phyloP scores from a whole-genome alignment of 179 eudicot species.

The Patellifolia procumbens region DNA sequence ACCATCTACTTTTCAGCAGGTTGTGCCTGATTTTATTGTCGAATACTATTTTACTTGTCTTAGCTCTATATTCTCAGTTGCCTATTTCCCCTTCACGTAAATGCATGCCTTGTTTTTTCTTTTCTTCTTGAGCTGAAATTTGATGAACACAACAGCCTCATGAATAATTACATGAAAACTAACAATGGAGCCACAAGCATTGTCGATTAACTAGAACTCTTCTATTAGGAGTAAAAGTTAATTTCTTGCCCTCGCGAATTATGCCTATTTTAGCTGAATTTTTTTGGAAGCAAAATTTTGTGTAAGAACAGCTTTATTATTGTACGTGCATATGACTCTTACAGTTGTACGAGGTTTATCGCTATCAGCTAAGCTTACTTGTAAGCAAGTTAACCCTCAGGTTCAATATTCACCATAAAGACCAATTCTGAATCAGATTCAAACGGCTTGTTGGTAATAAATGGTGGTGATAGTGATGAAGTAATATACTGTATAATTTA shows the following conservation, averaged over 20 bases:
- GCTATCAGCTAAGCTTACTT: background rate
- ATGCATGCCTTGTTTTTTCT: background rate
- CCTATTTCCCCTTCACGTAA: background rate
- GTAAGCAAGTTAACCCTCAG: background rate
- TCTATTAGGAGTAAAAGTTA: background rate
- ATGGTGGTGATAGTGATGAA: too few species aligned
- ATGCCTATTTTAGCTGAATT: background rate
- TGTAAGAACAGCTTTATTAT: background rate
- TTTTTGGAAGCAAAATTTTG: too few species aligned
- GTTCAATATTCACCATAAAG: background rate
- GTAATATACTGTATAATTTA: too few species aligned
- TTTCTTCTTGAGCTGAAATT: too few species aligned
- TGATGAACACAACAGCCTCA: background rate
- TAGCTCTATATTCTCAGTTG: background rate
- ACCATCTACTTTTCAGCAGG: too few species aligned
- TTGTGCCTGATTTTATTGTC: too few species aligned
- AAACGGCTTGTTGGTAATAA: too few species aligned
- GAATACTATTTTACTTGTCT: background rate
- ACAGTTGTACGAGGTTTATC: background rate
- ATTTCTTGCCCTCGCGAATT: background rate
- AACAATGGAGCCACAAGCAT: background rate
- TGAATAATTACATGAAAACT: background rate
- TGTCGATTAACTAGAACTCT: background rate
- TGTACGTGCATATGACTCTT: background rate
- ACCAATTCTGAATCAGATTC: background rate